Evolutionary conservation across 2,329 filamentous ascomycete genomes (phyloP).

Genomic region (Penicillium decumbens): DNA sequence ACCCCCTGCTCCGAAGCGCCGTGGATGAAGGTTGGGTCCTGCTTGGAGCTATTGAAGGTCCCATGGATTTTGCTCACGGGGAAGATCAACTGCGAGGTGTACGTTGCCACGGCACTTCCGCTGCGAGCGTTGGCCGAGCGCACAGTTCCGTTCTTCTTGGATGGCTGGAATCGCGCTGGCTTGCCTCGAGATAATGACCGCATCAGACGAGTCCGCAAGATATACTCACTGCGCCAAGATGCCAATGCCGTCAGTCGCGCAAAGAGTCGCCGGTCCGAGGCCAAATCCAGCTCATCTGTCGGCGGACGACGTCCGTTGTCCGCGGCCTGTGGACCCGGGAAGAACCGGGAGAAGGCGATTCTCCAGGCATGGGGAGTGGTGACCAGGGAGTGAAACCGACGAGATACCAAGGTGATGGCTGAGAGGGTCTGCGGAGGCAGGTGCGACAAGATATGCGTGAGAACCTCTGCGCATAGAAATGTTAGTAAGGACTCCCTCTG

Average conservation of each 20-base stretch:
- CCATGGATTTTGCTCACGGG: conserved; percentile 76
- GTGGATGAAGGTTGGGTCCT: conserved; percentile 73
- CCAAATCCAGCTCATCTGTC: conserved; percentile 53
- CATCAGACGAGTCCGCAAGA: conserved; percentile 77
- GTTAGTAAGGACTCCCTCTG: conserved; percentile 7
- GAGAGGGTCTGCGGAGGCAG: conserved; percentile 79
- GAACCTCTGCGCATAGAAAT: conserved; percentile 60
- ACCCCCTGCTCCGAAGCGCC: conserved; percentile 73
- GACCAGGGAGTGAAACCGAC: conserved; percentile 78
- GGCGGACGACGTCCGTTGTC: conserved; percentile 42
- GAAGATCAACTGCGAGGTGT: conserved; percentile 76
- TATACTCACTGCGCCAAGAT: conserved; percentile 96
- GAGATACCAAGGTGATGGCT: conserved; percentile 78
- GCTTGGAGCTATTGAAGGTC: conserved; percentile 67
- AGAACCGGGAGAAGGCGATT: conserved; percentile 85
- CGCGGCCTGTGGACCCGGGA: conserved; percentile 67
- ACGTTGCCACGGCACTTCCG: conserved; percentile 71
- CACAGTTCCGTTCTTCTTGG: conserved; percentile 50
- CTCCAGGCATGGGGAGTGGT: conserved; percentile 92
- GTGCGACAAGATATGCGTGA: conserved; percentile 88
- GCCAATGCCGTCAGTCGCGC: conserved; percentile 73
- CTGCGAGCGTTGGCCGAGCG: conserved; percentile 58
- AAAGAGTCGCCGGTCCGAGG: conserved; percentile 73
- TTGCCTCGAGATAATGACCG: conserved; percentile 78
- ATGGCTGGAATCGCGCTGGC: conserved; percentile 54